Evolutionary conservation across 2,329 filamentous ascomycete species (phyloP), one percentile per base, ranked within the genome.

Genomic region (Fusarium foetens): DNA sequence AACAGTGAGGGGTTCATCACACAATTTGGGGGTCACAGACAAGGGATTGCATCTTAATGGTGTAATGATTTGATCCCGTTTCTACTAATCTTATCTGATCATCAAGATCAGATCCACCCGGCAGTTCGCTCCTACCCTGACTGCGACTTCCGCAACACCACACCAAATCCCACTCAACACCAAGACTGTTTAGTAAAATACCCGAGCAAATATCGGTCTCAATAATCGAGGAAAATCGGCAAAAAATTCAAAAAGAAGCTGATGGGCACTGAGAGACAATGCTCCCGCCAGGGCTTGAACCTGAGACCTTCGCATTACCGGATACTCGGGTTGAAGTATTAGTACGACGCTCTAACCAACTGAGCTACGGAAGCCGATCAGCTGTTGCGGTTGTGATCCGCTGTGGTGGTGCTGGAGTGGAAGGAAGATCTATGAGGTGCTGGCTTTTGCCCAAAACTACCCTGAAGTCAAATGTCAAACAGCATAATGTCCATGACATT

Each of bases 331-430:
- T 14, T 58, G 59, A 57, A 75, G 67, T 76, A 76, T 76, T 76
- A 76, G 74, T 76, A 76, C 75, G 75, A 76, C 72, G 75, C 75
- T 76, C 75, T 76, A 76, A 76, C 75, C 72, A 76, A 76, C 75
- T 76, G 75, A 76, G 75, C 75, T 76, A 76, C 71, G 75, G 75
- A 76, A 76, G 75, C 75, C 74, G 46, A 75, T 69, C 74, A 71
- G 55, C 57, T 55, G 19, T 29, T 58, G 52, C 55, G 46, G 33
- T n/a, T 29, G 35, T 58, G 31, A 41, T 58, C 54, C 61, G 49
- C 59, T 25, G 57, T 52, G 63, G 52, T 41, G 46, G 21, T 42
- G 0, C 25, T 16, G 23, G 0, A 2, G 3, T 4, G 16, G 16
- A 17, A 19, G 17, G 3, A 12, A 1, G 5, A 3, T 4, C 12